These are phyloP conservation scores for Naganishia liquefaciens DNA, from an alignment of 1,284 basidiomycete species.

Conservation along the genomic window DNA sequence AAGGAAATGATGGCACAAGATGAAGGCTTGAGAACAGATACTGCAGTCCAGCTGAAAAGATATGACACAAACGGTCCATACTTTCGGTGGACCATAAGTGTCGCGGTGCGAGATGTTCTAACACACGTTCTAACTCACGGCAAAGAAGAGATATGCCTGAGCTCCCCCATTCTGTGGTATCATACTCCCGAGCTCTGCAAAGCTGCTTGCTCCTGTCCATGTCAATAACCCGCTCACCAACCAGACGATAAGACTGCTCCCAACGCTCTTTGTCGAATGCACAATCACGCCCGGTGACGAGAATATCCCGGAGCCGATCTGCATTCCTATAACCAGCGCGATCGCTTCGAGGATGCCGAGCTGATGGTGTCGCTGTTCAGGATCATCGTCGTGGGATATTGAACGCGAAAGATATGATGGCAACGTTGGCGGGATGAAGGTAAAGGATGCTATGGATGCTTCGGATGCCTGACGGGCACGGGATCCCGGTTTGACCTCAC, in stretches of 20 bases:
- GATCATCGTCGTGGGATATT: constrained; percentile 12
- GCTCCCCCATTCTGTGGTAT: constrained; percentile 73
- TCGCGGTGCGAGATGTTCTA: constrained; percentile 23
- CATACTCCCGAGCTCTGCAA: constrained; percentile 70
- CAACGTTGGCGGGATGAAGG: constrained; percentile 13
- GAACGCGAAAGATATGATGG: constrained; percentile 30
- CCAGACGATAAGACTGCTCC: constrained; percentile 81
- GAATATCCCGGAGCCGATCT: constrained; percentile 93
- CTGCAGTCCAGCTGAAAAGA: constrained; percentile 85
- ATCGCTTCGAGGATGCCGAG: constrained; percentile 61
- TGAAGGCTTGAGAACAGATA: constrained; percentile 75
- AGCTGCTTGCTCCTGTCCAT: constrained; percentile 82
- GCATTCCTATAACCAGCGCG: constrained; percentile 75
- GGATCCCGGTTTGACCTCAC: not conserved
- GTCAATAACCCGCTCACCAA: constrained; percentile 73
- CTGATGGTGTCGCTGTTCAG: constrained; percentile 16
- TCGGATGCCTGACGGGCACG: not conserved
- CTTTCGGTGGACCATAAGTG: constrained; percentile 31
- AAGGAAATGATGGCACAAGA: constrained; percentile 60
- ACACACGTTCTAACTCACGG: constrained; percentile 48
- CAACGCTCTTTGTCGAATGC: constrained; percentile 78
- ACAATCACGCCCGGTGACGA: constrained; percentile 89
- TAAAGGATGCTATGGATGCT: constrained; percentile 13
- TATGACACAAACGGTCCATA: constrained; percentile 84
- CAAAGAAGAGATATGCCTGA: constrained; percentile 85